Conservation (phyloP, 768 basidiomycete species). For the Leccinum barrowsii region DNA sequence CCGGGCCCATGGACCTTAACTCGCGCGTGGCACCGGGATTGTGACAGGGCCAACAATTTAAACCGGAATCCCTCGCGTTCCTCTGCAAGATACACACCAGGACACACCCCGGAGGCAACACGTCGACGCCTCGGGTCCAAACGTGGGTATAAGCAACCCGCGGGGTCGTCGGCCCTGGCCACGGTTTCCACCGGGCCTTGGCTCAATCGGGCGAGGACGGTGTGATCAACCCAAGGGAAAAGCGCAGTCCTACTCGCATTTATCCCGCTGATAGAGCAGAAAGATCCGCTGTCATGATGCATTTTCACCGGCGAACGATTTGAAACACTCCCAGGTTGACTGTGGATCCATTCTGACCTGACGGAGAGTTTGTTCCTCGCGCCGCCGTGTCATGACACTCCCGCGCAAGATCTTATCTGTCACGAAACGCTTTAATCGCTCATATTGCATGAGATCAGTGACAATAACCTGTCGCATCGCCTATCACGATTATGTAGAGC, state of each 20-base stretch:
- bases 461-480: neutral
- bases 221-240: neutral
- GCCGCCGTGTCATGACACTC: too few relatives aligned
- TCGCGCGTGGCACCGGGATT: neutral
- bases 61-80: neutral
- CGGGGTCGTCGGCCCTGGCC: neutral
- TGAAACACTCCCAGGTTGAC: neutral
- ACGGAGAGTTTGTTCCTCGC: neutral
- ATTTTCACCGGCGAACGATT: neutral
- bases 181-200: neutral
- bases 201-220: neutral
- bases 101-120: neutral
- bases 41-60: neutral
- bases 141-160: neutral
- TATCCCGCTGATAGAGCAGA: neutral
- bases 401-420: neutral
- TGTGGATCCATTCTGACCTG: neutral
- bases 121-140: neutral
- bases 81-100: neutral
- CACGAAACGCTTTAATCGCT: slow-evolving; percentile 5
- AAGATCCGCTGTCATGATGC: neutral
- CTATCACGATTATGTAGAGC: neutral
- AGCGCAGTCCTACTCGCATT: neutral
- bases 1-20: neutral
- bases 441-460: neutral